Evolutionary conservation across 2,329 filamentous ascomycete genomes (phyloP), one percentile per base, ranked within the genome.

Genomic region (Waltergamsia citrina): DNA sequence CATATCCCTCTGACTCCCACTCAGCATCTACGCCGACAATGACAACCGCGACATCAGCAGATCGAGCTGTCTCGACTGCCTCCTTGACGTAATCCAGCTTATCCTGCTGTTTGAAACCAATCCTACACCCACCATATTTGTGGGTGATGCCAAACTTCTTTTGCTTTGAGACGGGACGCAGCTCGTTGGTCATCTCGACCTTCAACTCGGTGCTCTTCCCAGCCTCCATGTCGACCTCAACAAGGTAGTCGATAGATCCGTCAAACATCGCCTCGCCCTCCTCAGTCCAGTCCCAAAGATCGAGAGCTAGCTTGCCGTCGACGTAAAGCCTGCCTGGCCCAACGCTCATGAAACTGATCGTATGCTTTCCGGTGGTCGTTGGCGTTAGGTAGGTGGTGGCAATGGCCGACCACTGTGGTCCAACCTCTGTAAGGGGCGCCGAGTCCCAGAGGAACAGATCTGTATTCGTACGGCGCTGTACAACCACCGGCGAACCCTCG

Each of bases 1-100:
- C 80, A 39, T 81, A 81, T 2, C 80, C 80, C 52, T 85, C 81
- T 2, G 78, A 82, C 49, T 85, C 81, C 79, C 79, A 85, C 50
- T 85, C 81, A 6, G 73, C 73, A 49, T 85, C 80, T 1, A 85
- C 63, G 2, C 81, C 81, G 8, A 82, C 71, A 32, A 84, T 68
- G 2, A 85, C 66, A 6, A 85, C 60, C 3, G 79, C 80, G 11
- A 74, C 67, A 25, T 81, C 76, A 1, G 69, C 69, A 7, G 65
- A 59, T 42, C 66, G 65, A n/a, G 78, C 78, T 4, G 71, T 56
- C 9, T 68, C 58, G 3, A 74, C 67, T 5, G 79, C 79, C 39
- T 77, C 56, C 1, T 47, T 46, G 15, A 57, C 37, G 12, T 60
- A 46, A 29, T 62, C 59, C 20, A 71, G 49, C 44, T 72, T 69